Conservation (phyloP, 2,329 filamentous ascomycete genomes). For the Celoporthe dispersa region DNA sequence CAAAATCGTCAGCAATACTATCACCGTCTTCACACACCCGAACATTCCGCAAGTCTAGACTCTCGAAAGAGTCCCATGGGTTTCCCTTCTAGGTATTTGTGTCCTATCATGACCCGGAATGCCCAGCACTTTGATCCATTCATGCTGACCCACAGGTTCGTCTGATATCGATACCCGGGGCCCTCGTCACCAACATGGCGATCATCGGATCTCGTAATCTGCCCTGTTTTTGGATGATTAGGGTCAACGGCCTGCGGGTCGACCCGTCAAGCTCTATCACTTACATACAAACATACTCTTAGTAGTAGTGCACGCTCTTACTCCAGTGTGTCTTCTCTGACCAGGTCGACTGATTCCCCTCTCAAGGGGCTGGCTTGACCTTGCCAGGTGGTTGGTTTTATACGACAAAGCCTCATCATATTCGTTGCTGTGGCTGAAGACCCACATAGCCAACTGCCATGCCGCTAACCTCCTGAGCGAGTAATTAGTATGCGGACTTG, state of each 20-base stretch:
- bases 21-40: background rate
- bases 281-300: background rate
- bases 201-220: background rate
- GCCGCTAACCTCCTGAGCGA: background rate
- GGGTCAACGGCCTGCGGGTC: background rate
- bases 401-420: too few species aligned
- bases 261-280: background rate
- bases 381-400: too few species aligned
- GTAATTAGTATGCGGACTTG: background rate
- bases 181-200: background rate
- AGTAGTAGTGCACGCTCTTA: too few species aligned
- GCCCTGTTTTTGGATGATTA: background rate
- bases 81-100: background rate
- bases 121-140: background rate
- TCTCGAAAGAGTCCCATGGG: background rate
- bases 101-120: background rate
- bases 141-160: constrained; percentile 7
- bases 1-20: too few species aligned
- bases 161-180: background rate
- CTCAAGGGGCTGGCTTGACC: too few species aligned
- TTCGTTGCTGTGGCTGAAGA: too few species aligned
- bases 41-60: background rate
- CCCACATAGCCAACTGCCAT: background rate
- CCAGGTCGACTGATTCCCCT: too few species aligned
- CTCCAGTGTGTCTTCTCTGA: too few species aligned